Base-by-base conservation (phyloP, 331 rosid species). In the Prunus yedoensis region DNA sequence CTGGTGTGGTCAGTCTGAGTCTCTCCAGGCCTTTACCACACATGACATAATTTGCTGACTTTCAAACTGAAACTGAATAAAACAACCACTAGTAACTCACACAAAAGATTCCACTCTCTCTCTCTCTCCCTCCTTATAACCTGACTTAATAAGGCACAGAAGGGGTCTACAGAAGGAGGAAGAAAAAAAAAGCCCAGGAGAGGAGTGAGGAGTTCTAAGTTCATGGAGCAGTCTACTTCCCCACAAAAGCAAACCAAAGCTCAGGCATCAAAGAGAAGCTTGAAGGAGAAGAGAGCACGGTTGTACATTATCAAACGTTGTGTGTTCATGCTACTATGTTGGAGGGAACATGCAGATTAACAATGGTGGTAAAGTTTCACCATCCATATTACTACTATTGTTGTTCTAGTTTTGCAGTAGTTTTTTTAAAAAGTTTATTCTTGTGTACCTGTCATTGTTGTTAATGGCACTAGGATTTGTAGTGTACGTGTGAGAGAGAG, bases 251-350 rank as follows among this genome's bases (percentile, higher is more conserved):
- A 84, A 59, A 81, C 66, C 58, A 77, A 78, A 25, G 58, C 20
- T 27, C 82, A 70, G 66, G 60, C 72, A 57, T 77, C 86, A 51
- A 89, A 83, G 80, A 82, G 78, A 77, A 46, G 41, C 64, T 64
- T 85, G 83, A 91, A 89, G 90, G 90, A 84, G 89, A 91, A 84
- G 87, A 87, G 83, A 80, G 89, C 93, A 43, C 82, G 83, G 90
- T 66, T 91, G 77, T 89, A 91, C 87, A 91, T 91, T 51, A 89
- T 91, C 77, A 80, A 86, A 63, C 78, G 93, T 6, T 91, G 93
- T 86, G 86, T 91, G 64, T 64, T 82, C 77, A 89, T 91, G 96
- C 91, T 91, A 70, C 83, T 91, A 65, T 91, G 96, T 82, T 91
- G 93, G 96, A 89, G 62, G 84, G 90, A 90, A 5, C 81, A 75